A percentile compares a stretch with the other conserved stretches of the same genome.
Conservation (phyloP, 2,329 filamentous ascomycete genomes). For the Curvularia sp. region DNA sequence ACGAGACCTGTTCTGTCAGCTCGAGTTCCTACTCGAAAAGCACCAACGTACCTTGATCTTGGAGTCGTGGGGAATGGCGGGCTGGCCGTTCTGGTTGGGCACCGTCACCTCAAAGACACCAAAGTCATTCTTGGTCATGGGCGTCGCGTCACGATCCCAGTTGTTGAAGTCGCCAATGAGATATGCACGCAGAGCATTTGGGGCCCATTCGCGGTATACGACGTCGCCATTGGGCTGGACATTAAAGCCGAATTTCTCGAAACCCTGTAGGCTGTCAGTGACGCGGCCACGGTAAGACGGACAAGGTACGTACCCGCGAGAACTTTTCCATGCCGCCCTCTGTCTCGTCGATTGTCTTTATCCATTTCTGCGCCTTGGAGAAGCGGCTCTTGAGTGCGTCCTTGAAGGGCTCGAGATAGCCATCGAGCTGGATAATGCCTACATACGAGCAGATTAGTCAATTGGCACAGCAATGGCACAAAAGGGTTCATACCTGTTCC, state of each 20-base stretch:
- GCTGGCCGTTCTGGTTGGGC: slow-evolving; percentile 73
- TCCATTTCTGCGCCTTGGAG: slow-evolving; percentile 82
- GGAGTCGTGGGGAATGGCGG: slow-evolving; percentile 88
- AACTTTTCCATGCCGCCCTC: slow-evolving; percentile 95
- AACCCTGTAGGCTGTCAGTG: slow-evolving; percentile 66
- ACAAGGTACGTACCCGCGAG: slow-evolving; percentile 68
- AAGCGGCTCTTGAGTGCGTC: slow-evolving; percentile 79
- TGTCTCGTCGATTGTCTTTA: slow-evolving; percentile 77
- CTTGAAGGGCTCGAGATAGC: slow-evolving; percentile 86
- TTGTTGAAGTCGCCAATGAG: slow-evolving; percentile 95
- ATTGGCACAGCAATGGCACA: slow-evolving; percentile 8
- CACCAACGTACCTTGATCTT: slow-evolving; percentile 80
- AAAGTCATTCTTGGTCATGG: slow-evolving; percentile 84
- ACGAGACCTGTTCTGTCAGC: slow-evolving; percentile 69
- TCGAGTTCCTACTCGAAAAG: not conserved
- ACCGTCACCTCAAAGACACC: slow-evolving; percentile 87
- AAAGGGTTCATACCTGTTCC: slow-evolving; percentile 67
- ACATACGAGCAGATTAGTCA: slow-evolving; percentile 37
- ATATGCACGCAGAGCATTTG: slow-evolving; percentile 82
- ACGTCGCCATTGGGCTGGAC: slow-evolving; percentile 84
- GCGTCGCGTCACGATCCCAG: slow-evolving; percentile 83
- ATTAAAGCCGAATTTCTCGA: slow-evolving; percentile 85
- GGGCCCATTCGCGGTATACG: slow-evolving; percentile 93
- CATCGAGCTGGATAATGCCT: slow-evolving; percentile 89
- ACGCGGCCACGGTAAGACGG: not conserved